A percentile compares a stretch with the other conserved stretches of the same genome.
phyloP scores from a whole-genome alignment of 805 yeast genomes.

The Hanseniaspora guilliermondii region DNA sequence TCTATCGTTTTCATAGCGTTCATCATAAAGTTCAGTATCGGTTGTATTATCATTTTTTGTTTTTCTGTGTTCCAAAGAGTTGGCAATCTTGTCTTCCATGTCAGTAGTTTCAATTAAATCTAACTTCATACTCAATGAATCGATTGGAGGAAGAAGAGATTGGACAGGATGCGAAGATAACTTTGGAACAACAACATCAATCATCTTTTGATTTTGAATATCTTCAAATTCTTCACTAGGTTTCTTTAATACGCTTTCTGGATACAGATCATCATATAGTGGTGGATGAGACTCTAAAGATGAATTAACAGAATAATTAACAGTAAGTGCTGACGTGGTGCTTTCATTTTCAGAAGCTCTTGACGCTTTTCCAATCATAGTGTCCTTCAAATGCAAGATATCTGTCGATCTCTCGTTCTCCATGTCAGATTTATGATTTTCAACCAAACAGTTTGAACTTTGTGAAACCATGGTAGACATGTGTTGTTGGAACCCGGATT shows the following conservation, averaged over 20 bases:
- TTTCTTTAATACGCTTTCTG: conserved; percentile 10
- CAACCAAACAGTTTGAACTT: neutral
- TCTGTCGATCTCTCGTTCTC: neutral
- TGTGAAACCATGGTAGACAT: conserved; percentile 27
- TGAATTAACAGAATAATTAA: neutral
- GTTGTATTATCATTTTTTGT: conserved; percentile 3
- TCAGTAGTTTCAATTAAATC: conserved; percentile 14
- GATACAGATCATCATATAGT: conserved; percentile 14
- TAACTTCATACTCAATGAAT: conserved; percentile 10
- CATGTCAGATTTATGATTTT: neutral
- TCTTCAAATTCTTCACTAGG: conserved; percentile 12
- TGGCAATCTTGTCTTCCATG: conserved; percentile 4
- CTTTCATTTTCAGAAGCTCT: conserved; percentile 6
- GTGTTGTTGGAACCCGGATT: conserved; percentile 22
- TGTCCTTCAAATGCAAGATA: neutral
- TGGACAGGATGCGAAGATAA: neutral
- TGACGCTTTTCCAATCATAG: neutral
- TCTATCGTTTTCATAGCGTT: conserved; percentile 24
- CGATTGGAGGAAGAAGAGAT: conserved; percentile 10
- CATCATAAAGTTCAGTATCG: conserved; percentile 24
- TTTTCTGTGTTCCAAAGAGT: neutral
- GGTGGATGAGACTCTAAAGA: conserved; percentile 13
- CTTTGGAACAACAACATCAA: neutral
- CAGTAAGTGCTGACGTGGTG: conserved; percentile 7
- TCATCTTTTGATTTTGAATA: neutral